These are phyloP conservation scores for Phoenix roebelenii DNA, from an alignment of 176 grass and related monocot species.

Conservation along the genomic window DNA sequence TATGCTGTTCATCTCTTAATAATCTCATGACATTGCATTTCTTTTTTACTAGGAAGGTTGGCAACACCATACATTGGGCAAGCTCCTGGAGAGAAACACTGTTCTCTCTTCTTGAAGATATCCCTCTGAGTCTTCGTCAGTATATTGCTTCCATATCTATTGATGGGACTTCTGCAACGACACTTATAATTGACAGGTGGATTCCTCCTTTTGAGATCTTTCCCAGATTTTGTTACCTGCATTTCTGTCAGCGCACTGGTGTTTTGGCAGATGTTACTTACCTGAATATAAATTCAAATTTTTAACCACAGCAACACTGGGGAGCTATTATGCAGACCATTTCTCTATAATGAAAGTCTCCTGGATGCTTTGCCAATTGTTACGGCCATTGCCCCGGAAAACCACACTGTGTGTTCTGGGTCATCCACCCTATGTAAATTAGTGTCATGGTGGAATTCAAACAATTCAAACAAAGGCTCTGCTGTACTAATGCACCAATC, in stretches of 20 bases:
- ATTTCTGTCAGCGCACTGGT: too few species aligned
- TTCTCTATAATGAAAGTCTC: conserved; percentile 75
- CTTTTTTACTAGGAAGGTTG: conserved; percentile 43
- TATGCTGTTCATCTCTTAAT: not conserved
- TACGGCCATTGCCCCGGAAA: conserved; percentile 44
- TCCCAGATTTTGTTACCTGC: not conserved
- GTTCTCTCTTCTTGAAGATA: conserved; percentile 54
- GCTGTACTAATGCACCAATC: conserved; percentile 81
- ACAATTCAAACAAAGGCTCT: conserved; percentile 3
- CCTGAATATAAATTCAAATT: too few species aligned
- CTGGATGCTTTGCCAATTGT: conserved; percentile 47
- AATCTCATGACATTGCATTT: conserved; percentile 2
- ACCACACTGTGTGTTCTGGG: conserved; percentile 59
- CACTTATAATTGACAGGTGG: conserved; percentile 68
- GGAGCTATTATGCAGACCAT: conserved; percentile 45
- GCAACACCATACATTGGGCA: conserved; percentile 20
- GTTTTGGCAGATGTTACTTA: too few species aligned
- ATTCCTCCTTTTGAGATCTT: not conserved
- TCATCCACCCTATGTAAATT: conserved; percentile 80
- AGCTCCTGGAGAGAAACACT: conserved; percentile 59
- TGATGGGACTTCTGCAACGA: conserved; percentile 61
- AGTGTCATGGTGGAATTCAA: conserved; percentile 61
- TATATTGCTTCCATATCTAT: conserved; percentile 59
- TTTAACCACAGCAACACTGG: conserved; percentile 28
- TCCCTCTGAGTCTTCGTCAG: conserved; percentile 23